A percentile compares a stretch with the other conserved stretches of the same genome.
Conservation (phyloP, 2,329 filamentous ascomycete genomes). For the Metarhizium guizhouense region DNA sequence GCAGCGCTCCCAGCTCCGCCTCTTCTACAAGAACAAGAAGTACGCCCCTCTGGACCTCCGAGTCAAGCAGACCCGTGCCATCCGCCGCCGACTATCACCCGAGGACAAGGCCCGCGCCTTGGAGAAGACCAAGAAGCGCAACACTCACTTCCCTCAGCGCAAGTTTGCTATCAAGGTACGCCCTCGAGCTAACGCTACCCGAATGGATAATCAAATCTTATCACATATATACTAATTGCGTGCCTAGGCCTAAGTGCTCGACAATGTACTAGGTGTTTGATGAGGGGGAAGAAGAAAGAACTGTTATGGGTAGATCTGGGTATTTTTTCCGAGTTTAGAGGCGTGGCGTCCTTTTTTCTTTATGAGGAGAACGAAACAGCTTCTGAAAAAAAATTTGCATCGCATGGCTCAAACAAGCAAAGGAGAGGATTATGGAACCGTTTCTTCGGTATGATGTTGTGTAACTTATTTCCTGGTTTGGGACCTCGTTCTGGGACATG, state of each 20-base stretch:
- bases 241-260: conserved; percentile 8
- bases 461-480: conserved; percentile 26
- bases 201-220: neutral
- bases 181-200: neutral
- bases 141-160: conserved; percentile 93
- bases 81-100: conserved; percentile 88
- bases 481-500: conserved; percentile 24
- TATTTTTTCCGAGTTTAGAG: conserved; percentile 15
- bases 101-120: conserved; percentile 79
- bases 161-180: conserved; percentile 97
- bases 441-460: conserved; percentile 26
- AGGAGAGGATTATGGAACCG: neutral
- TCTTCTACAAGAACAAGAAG: conserved; percentile 99
- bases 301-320: conserved; percentile 2
- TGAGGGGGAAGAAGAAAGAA: conserved; percentile 4
- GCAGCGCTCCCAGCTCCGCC: conserved; percentile 93
- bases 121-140: conserved; percentile 95
- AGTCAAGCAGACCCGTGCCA: conserved; percentile 95
- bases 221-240: neutral
- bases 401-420: conserved; percentile 27
- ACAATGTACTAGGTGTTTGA: conserved; percentile 2
- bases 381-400: conserved; percentile 23
- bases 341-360: conserved; percentile 28
- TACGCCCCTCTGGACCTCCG: conserved; percentile 97
- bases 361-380: conserved; percentile 14